Conservation (phyloP, 2,329 filamentous ascomycete genomes). For the Aspergillus neotritici region DNA sequence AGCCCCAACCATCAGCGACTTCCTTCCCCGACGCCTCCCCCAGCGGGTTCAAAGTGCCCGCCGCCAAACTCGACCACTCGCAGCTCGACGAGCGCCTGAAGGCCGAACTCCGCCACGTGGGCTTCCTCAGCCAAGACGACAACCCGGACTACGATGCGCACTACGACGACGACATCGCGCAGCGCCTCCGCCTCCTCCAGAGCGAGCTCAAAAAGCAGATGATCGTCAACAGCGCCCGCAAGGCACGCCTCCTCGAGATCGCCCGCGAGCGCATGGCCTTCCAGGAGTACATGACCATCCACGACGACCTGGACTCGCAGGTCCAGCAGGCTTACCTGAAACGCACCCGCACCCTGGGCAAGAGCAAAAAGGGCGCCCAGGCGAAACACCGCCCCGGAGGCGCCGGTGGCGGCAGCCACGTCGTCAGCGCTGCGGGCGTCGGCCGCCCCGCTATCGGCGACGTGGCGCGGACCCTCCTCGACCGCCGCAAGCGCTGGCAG, state of each 20-base stretch:
- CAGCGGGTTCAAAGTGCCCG: constrained; percentile 72
- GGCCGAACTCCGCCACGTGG: constrained; percentile 84
- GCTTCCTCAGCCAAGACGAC: constrained; percentile 68
- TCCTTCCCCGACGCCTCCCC: constrained; percentile 71
- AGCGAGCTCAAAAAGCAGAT: constrained; percentile 74
- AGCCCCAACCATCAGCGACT: constrained; percentile 61
- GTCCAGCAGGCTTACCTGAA: constrained; percentile 95
- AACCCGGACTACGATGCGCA: constrained; percentile 79
- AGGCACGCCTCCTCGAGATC: constrained; percentile 76
- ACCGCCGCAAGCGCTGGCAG: constrained; percentile 81
- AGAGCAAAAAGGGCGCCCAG: constrained; percentile 83
- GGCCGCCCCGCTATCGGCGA: constrained; percentile 71
- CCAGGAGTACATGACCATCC: constrained; percentile 94
- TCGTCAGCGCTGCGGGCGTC: constrained; percentile 34
- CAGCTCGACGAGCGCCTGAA: constrained; percentile 87
- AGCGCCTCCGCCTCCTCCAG: constrained; percentile 80
- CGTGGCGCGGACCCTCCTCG: constrained; percentile 85
- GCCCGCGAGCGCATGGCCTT: constrained; percentile 90
- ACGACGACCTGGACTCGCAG: constrained; percentile 91
- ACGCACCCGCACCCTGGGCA: constrained; percentile 86
- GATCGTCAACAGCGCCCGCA: constrained; percentile 83
- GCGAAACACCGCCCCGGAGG: constrained; percentile 54
- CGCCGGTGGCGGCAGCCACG: constrained; percentile 64
- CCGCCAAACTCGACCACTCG: constrained; percentile 73
- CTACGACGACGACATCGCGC: constrained; percentile 89